Percentiles rank a stretch among this genome's conserved stretches.
These are phyloP conservation scores for Coccinonectria pachysandricola DNA, from an alignment of 2,329 filamentous ascomycete genomes.

Conservation along the genomic window DNA sequence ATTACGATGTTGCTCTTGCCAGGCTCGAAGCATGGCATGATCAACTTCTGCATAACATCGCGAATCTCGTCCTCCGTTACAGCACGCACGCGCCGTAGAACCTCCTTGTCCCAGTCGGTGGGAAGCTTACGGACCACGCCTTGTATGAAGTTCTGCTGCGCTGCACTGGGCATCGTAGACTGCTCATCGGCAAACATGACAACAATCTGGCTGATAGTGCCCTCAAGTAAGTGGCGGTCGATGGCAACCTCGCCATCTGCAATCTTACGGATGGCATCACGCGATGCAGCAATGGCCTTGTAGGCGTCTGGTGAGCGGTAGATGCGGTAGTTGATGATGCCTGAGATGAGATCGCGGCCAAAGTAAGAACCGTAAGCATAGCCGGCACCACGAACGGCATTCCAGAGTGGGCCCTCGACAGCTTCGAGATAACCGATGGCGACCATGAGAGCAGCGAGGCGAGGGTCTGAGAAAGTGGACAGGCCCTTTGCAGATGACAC, in stretches of 20 bases:
- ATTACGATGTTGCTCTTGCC: constrained; percentile 76
- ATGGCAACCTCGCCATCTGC: constrained; percentile 61
- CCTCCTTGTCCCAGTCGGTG: constrained; percentile 65
- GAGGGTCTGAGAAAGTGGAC: constrained; percentile 63
- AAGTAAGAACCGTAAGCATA: constrained; percentile 86
- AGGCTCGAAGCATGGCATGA: constrained; percentile 72
- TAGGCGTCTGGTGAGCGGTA: constrained; percentile 84
- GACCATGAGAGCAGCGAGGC: constrained; percentile 75
- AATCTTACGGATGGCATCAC: constrained; percentile 63
- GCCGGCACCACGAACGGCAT: constrained; percentile 82
- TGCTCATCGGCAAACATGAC: constrained; percentile 81
- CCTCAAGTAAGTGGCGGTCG: constrained; percentile 75
- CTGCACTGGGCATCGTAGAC: constrained; percentile 72
- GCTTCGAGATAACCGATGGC: constrained; percentile 86
- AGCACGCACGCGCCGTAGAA: constrained; percentile 66
- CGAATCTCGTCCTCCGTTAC: constrained; percentile 71
- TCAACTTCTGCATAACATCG: constrained; percentile 59
- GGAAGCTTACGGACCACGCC: constrained; percentile 68
- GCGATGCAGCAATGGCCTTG: constrained; percentile 73
- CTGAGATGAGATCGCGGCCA: constrained; percentile 64
- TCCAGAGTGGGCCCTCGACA: constrained; percentile 90
- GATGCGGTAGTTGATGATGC: constrained; percentile 72
- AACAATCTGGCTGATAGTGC: constrained; percentile 83
- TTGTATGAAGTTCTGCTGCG: constrained; percentile 71
- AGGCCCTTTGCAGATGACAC: constrained; percentile 67